Evolutionary conservation across 163 green algal genomes (phyloP), one percentile per base, ranked within the genome.

Genomic region (Volvox carteri): DNA sequence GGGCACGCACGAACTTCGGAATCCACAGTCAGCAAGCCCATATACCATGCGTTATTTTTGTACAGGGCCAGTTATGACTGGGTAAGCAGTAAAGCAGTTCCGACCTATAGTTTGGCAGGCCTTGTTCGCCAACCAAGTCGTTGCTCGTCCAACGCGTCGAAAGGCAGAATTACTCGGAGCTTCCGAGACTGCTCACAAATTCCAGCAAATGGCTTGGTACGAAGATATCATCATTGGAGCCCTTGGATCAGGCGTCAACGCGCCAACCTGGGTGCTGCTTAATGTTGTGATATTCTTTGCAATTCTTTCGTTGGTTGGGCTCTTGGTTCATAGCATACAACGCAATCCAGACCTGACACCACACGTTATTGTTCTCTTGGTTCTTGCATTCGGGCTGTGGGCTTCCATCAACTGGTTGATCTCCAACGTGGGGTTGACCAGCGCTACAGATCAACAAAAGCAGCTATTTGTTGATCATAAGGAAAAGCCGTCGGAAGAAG

Each of bases 341-440:
- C n/a, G 8, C 2, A 83, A 81, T 25, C 67, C 67, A 4, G 50
- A 12, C 16, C 68, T 88, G 4, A 78, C 46, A 30, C 83, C 83
- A 2, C 83, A 88, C 68, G 83, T 88, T n/a, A 50, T 73, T 28
- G 83, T 88, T 0, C 18, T 88, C 30, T 70, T 88, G 0, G 4
- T 88, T 16, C 50, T 88, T 7, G 83, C 83, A 0, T 68, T 78
- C 35, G 83, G 83, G 2, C 37, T 88, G 25, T 74, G 62, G 68
- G 70, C 52, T 18, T 88, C 83, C 1, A 70, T 88, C 23, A 88
- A 88, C 50, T 88, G 48, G 48, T 33, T 88, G 25, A 81, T 88
- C 50, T 81, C 83, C 14, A 68, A 88, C 25, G 9, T 88, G 3
- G 83, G 83, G 44, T 67, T 88, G 0, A 70, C 68, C 0, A 41